Evolutionary conservation across 1,284 basidiomycete species (phyloP).

Genomic region (Ceratobasidium sp.): DNA sequence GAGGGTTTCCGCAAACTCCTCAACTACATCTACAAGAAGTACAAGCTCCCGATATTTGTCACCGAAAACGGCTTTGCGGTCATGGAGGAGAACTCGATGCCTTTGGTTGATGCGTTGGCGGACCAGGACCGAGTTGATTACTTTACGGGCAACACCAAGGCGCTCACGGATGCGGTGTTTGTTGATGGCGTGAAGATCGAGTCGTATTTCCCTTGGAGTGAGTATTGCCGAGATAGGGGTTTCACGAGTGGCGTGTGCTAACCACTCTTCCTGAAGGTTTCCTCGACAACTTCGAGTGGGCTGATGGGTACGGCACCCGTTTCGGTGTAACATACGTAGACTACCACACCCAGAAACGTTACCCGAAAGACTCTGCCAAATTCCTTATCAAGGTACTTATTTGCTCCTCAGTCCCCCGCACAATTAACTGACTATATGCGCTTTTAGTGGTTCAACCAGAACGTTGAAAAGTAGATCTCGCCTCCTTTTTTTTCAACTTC

Average conservation of each 20-base stretch:
- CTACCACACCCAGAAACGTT: slow-evolving; percentile 74
- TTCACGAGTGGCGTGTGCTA: slow-evolving; percentile 12
- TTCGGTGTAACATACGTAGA: slow-evolving; percentile 75
- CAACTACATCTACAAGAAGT: slow-evolving; percentile 77
- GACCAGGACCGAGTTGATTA: slow-evolving; percentile 75
- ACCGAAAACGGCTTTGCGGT: slow-evolving; percentile 80
- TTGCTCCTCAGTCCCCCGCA: neutral
- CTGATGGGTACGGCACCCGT: slow-evolving; percentile 70
- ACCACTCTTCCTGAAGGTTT: slow-evolving; percentile 58
- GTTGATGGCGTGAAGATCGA: slow-evolving; percentile 74
- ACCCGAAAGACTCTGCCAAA: slow-evolving; percentile 72
- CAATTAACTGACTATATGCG: slow-evolving; percentile 21
- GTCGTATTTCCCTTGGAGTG: slow-evolving; percentile 79
- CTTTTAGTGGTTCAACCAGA: slow-evolving; percentile 37
- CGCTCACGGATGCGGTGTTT: slow-evolving; percentile 67
- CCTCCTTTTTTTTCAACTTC: neutral
- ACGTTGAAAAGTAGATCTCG: slow-evolving; percentile 30
- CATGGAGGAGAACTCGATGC: slow-evolving; percentile 69
- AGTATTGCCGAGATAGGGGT: slow-evolving; percentile 51
- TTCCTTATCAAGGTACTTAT: slow-evolving; percentile 61
- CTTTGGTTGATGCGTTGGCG: slow-evolving; percentile 66
- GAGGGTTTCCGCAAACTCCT: slow-evolving; percentile 72
- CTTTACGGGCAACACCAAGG: slow-evolving; percentile 70
- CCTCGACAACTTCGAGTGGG: slow-evolving; percentile 82
- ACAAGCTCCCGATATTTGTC: slow-evolving; percentile 73